Evolutionary conservation across 768 basidiomycete genomes (phyloP).

Genomic region (Auriscalpium vulgare): DNA sequence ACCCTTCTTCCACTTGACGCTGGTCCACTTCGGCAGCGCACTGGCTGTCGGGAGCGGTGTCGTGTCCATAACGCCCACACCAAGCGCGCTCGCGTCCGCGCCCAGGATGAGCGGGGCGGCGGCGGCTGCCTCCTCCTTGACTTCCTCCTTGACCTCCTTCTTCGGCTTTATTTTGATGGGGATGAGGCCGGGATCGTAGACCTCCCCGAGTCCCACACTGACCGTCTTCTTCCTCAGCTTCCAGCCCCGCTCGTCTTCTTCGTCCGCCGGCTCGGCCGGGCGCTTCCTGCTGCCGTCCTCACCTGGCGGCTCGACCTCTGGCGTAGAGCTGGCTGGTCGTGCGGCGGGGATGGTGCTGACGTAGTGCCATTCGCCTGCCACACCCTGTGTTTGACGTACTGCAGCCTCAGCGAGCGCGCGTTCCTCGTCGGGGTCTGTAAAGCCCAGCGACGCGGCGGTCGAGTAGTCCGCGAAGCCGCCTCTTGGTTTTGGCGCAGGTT

Average conservation of each 20-base stretch:
- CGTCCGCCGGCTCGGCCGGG: slow-evolving; percentile 30
- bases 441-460: slow-evolving; percentile 79
- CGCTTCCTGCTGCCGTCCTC: slow-evolving; percentile 17
- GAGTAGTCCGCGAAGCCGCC: slow-evolving; percentile 81
- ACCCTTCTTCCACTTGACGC: slow-evolving; percentile 13
- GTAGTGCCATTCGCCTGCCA: slow-evolving; percentile 73
- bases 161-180: slow-evolving; percentile 54
- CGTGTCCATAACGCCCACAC: neutral
- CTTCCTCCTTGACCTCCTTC: slow-evolving; percentile 30
- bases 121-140: neutral
- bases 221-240: slow-evolving; percentile 62
- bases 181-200: slow-evolving; percentile 74
- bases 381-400: slow-evolving; percentile 53
- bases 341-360: slow-evolving; percentile 31
- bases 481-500: slow-evolving; percentile 37
- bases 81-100: neutral
- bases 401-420: slow-evolving; percentile 51
- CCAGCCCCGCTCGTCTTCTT: slow-evolving; percentile 47
- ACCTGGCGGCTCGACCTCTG: slow-evolving; percentile 14
- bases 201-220: slow-evolving; percentile 57
- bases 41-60: neutral
- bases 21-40: slow-evolving; percentile 10
- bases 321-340: slow-evolving; percentile 10
- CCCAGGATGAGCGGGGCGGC: neutral
- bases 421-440: slow-evolving; percentile 69